Percentiles rank a stretch among this genome's conserved stretches.
phyloP scores from a whole-genome alignment of 805 yeast species.

The Saccharomyces kudriavzevii region DNA sequence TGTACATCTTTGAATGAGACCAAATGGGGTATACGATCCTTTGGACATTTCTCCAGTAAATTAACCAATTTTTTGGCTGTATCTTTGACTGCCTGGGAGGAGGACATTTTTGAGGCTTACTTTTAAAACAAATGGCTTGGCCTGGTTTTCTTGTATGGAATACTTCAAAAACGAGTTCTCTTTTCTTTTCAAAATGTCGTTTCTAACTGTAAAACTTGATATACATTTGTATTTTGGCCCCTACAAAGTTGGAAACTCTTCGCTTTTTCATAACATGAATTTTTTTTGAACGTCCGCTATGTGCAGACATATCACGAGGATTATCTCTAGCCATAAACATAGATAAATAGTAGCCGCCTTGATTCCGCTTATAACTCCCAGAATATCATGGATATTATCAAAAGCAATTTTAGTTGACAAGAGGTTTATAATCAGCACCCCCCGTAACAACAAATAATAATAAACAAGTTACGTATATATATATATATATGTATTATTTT shows the following conservation, averaged over 20 bases:
- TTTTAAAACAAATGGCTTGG: background rate
- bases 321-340: background rate
- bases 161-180: background rate
- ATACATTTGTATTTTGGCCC: background rate
- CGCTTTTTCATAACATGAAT: background rate
- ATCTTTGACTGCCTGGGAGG: conserved; percentile 32
- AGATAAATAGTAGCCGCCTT: background rate
- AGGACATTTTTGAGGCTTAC: conserved; percentile 7
- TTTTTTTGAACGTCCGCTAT: background rate
- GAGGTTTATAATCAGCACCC: background rate
- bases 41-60: conserved; percentile 55
- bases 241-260: background rate
- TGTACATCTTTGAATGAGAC: conserved; percentile 65
- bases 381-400: background rate
- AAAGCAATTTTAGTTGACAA: background rate
- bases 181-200: background rate
- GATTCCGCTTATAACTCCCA: background rate
- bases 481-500: background rate
- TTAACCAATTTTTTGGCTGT: conserved; percentile 50
- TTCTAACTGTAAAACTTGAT: background rate
- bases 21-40: conserved; percentile 58
- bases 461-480: background rate
- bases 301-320: background rate
- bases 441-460: background rate
- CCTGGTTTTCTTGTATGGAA: background rate